Evolutionary conservation across 1,284 basidiomycete species (phyloP).

Genomic region (Exobasidium rhododendri): DNA sequence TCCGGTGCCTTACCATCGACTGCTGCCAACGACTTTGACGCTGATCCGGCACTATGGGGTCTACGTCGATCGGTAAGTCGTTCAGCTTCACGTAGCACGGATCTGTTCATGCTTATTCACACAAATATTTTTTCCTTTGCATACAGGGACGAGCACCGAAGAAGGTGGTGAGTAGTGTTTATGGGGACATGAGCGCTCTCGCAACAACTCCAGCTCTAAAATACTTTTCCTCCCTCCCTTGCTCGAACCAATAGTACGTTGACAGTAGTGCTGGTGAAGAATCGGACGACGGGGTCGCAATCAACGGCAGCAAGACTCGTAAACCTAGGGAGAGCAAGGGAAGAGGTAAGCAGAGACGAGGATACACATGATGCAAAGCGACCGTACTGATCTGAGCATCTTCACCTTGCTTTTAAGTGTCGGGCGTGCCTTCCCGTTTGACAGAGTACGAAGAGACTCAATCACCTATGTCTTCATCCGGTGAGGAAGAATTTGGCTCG

Average conservation of each 20-base stretch:
- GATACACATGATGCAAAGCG: background rate
- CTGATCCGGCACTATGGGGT: conserved; percentile 54
- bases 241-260: background rate
- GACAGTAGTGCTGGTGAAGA: conserved; percentile 14
- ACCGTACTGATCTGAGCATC: conserved; percentile 11
- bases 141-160: conserved; percentile 59
- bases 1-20: background rate
- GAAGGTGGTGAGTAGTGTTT: conserved; percentile 22
- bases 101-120: background rate
- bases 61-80: conserved; percentile 54
- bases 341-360: background rate
- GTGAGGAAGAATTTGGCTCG: conserved; percentile 56
- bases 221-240: background rate
- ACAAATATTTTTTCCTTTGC: conserved; percentile 3
- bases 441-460: conserved; percentile 19
- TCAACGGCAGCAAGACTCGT: background rate
- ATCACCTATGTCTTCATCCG: conserved; percentile 14
- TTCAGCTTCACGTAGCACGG: conserved; percentile 11
- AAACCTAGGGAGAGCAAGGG: background rate
- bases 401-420: too few species aligned
- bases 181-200: too few species aligned
- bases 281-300: conserved; percentile 3
- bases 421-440: conserved; percentile 9
- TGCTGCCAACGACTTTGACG: conserved; percentile 29
- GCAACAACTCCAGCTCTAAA: too few species aligned